Evolutionary conservation across 768 basidiomycete species (phyloP).

Genomic region (Psilocybe cyanescens): DNA sequence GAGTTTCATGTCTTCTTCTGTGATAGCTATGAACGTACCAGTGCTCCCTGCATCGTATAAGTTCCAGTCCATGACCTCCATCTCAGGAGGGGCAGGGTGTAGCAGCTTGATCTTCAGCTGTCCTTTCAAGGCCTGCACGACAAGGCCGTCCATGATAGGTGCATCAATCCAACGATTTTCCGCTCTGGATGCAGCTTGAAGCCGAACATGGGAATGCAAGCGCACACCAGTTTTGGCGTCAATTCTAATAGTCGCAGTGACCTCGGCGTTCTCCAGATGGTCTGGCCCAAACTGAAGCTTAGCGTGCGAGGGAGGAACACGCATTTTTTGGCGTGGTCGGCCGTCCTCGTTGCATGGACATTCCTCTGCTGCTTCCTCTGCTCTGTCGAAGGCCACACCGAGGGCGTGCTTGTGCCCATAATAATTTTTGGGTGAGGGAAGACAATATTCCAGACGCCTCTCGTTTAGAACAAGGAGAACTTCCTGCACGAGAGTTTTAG

Average conservation of each 20-base stretch:
- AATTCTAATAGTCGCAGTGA: slow-evolving; percentile 58
- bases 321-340: slow-evolving; percentile 45
- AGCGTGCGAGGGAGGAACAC: slow-evolving; percentile 44
- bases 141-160: slow-evolving; percentile 61
- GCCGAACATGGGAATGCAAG: slow-evolving; percentile 68
- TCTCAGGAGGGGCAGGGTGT: slow-evolving; percentile 66
- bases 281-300: slow-evolving; percentile 40
- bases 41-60: slow-evolving; percentile 65
- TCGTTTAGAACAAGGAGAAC: slow-evolving; percentile 61
- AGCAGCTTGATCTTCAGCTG: slow-evolving; percentile 57
- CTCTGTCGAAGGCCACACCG: slow-evolving; percentile 62
- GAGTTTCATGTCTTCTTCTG: background rate
- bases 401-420: slow-evolving; percentile 62
- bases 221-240: slow-evolving; percentile 53
- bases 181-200: slow-evolving; percentile 60
- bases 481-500: slow-evolving; percentile 58
- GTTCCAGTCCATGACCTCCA: slow-evolving; percentile 63
- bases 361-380: slow-evolving; percentile 68
- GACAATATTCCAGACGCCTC: slow-evolving; percentile 25
- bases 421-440: slow-evolving; percentile 26
- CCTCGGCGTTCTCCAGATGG: slow-evolving; percentile 32
- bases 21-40: slow-evolving; percentile 36
- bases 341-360: slow-evolving; percentile 72
- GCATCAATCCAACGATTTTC: slow-evolving; percentile 50
- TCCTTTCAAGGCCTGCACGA: slow-evolving; percentile 54